A percentile compares a stretch with the other conserved stretches of the same genome.
These are phyloP conservation scores for Penicillium sp. DNA, from an alignment of 2,329 filamentous ascomycete species.

Conservation along the genomic window DNA sequence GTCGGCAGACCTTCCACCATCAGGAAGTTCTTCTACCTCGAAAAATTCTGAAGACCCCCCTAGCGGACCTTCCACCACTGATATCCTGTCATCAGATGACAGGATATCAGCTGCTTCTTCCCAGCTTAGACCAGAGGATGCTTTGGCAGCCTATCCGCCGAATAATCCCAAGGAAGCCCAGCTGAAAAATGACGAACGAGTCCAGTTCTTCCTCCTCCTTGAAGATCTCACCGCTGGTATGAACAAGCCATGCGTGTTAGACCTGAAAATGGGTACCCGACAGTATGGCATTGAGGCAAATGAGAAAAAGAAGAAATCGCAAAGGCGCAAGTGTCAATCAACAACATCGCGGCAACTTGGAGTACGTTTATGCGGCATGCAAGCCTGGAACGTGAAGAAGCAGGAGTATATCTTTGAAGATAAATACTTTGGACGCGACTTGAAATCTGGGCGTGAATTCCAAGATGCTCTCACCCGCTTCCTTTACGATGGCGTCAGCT, in stretches of 20 bases:
- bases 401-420: constrained; percentile 93
- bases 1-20: constrained; percentile 3
- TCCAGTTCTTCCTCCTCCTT: constrained; percentile 88
- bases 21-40: constrained; percentile 13
- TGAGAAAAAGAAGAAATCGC: constrained; percentile 89
- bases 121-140: constrained; percentile 10
- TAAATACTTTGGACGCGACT: constrained; percentile 90
- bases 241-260: constrained; percentile 94
- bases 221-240: constrained; percentile 96
- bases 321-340: constrained; percentile 85
- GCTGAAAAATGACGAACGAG: constrained; percentile 55
- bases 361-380: constrained; percentile 90
- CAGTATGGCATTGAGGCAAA: constrained; percentile 93
- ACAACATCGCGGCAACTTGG: constrained; percentile 91
- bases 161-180: constrained; percentile 77
- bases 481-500: constrained; percentile 83
- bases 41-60: constrained; percentile 5
- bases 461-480: constrained; percentile 85
- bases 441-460: constrained; percentile 86
- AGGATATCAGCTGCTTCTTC: constrained; percentile 5
- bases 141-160: constrained; percentile 46
- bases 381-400: constrained; percentile 86
- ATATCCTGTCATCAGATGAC: neutral
- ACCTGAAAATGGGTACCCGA: constrained; percentile 97
- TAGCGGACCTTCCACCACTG: neutral